Conservation (phyloP, 371 early-diverging fungal species). For the Circinella minor region DNA sequence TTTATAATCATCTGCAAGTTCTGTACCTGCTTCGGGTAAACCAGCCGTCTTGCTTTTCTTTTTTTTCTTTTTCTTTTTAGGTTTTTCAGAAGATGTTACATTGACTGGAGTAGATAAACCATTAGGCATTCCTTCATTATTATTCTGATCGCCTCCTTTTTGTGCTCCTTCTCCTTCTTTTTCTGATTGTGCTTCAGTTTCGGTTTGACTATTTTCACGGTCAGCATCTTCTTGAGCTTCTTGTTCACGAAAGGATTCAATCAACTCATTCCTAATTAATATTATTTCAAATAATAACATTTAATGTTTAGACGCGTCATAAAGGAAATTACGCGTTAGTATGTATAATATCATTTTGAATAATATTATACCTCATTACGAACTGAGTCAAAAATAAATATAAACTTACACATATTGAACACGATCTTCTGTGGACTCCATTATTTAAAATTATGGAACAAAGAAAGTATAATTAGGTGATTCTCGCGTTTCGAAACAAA, state of each 20-base stretch:
- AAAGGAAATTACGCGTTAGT: too few relatives aligned
- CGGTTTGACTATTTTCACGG: neutral
- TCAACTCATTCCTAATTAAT: slow-evolving; percentile 12
- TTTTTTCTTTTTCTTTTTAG: slow-evolving; percentile 64
- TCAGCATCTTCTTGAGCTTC: slow-evolving; percentile 16
- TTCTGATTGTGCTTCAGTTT: neutral
- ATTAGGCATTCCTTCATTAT: slow-evolving; percentile 17
- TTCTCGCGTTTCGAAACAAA: too few relatives aligned
- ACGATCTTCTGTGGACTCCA: slow-evolving; percentile 15
- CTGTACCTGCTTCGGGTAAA: slow-evolving; percentile 62
- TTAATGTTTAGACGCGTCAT: too few relatives aligned
- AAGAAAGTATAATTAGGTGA: neutral
- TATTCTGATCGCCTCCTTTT: neutral
- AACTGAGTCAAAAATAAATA: neutral
- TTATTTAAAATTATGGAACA: neutral
- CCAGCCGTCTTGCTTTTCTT: slow-evolving; percentile 52
- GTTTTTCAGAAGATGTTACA: slow-evolving; percentile 29
- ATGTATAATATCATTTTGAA: too few relatives aligned
- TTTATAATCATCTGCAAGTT: slow-evolving; percentile 37
- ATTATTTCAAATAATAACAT: neutral
- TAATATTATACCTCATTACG: too few relatives aligned
- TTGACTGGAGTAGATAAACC: slow-evolving; percentile 38
- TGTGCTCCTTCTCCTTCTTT: neutral
- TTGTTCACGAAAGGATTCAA: slow-evolving; percentile 12
- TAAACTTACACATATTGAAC: slow-evolving; percentile 17